Evolutionary conservation across 305 asterid genomes (phyloP).

Genomic region (Lippia alba): DNA sequence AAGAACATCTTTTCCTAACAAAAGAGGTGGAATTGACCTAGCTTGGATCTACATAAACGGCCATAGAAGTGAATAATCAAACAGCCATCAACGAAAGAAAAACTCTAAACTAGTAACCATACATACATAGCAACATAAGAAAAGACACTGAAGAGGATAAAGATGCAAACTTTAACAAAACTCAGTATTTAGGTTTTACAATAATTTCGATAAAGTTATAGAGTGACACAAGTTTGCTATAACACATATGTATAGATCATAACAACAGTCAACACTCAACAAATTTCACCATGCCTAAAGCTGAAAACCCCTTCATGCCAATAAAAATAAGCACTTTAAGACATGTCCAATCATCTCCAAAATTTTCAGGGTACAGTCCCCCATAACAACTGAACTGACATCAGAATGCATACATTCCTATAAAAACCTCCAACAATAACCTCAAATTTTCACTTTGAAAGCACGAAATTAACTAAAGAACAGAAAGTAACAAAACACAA

Average conservation of each 20-base stretch:
- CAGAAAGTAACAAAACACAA: too few species aligned
- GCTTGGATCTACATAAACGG: slow-evolving; percentile 76
- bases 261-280: neutral
- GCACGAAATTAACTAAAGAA: slow-evolving; percentile 46
- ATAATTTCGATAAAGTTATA: neutral
- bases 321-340: slow-evolving; percentile 9
- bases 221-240: too few species aligned
- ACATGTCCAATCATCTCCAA: neutral
- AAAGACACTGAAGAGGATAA: neutral
- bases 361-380: neutral
- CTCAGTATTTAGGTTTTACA: neutral
- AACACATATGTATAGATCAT: too few species aligned
- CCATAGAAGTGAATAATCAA: neutral
- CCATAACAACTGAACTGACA: neutral
- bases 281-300: neutral
- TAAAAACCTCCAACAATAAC: too few species aligned
- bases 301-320: slow-evolving; percentile 1
- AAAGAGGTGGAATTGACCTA: slow-evolving; percentile 77
- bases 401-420: too few species aligned
- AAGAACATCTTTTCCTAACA: slow-evolving; percentile 87
- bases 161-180: slow-evolving; percentile 7
- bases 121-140: neutral
- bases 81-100: neutral
- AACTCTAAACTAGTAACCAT: neutral
- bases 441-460: too few species aligned